Base-by-base conservation (phyloP, 2,329 filamentous ascomycete genomes). In the Xylariaceae sp. region DNA sequence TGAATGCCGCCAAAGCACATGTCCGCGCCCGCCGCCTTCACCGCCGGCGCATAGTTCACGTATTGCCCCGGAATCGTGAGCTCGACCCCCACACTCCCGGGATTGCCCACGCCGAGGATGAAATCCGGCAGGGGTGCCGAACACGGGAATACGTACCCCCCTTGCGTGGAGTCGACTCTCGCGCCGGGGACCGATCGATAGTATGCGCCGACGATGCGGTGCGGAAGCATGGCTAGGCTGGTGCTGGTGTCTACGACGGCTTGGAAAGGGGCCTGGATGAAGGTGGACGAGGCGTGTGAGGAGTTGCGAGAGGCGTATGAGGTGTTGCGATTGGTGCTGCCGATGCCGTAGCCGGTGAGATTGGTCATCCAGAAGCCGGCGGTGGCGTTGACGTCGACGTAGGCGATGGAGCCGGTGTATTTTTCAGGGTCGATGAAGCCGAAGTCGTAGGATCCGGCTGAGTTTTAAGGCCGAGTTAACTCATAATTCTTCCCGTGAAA, bases 1-100 rank as follows among this genome's bases (percentile, higher is more conserved):
- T 88, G 86, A 50, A 88, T 78, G 46, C 85, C 85, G 54, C 86
- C 86, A 63, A 76, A 86, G 76, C 85, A 88, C 32, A 51, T 73
- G 4, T 64, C 68, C 19, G 19, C 19, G 19, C 5, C 64, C 70
- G 59, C 72, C 71, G 27, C 63, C 70, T 12, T 74, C 74, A 41
- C 19, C 19, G 75, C 68, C 27, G 72, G 66, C 0, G 76, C 71
- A 65, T 78, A 84, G 59, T 74, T 77, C 56, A 84, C 70, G 59
- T 74, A 73, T 4, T 68, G 60, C 2, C 77, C 78, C 1, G 78
- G 74, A 26, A 84, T 73, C 34, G 72, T 78, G 47, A 76, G 19
- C 19, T 19, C 19, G 19, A 19, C 19, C 19, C 19, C 19, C 19
- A 19, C 19, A 19, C 19, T 75, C 59, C 73, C 71, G 55, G 73